These are phyloP conservation scores for Populus alba DNA, from an alignment of 345 rosid species.

Conservation along the genomic window DNA sequence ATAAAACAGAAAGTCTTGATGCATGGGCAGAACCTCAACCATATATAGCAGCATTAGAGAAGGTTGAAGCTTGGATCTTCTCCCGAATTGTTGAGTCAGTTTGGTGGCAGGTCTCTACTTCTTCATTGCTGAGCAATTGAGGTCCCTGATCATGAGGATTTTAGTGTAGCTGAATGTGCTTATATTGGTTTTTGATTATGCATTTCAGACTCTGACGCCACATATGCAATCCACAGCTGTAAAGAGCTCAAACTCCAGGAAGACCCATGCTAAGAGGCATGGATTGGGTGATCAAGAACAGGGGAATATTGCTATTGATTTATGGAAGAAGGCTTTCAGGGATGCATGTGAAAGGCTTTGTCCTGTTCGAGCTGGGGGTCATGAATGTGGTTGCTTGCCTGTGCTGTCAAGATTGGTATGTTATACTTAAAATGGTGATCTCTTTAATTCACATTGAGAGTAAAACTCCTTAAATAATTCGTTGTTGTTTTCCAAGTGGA, in stretches of 20 bases:
- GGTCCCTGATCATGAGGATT: background rate
- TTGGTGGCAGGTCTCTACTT: constrained; percentile 88
- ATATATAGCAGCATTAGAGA: constrained; percentile 61
- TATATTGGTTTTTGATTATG: constrained; percentile 8
- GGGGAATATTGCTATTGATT: constrained; percentile 65
- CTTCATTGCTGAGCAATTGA: background rate
- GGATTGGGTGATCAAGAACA: constrained; percentile 62
- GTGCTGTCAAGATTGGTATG: constrained; percentile 75
- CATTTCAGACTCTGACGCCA: constrained; percentile 72
- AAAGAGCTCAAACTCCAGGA: constrained; percentile 59
- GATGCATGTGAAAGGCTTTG: constrained; percentile 93
- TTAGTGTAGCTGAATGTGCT: background rate
- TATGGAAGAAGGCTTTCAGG: constrained; percentile 88
- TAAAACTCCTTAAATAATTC: background rate
- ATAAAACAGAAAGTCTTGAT: constrained; percentile 24
- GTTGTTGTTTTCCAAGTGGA: background rate
- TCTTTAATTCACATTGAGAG: background rate
- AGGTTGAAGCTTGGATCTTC: constrained; percentile 88
- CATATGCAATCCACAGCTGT: constrained; percentile 75
- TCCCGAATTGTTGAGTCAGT: constrained; percentile 75
- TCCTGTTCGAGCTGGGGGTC: constrained; percentile 76
- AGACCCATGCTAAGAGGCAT: constrained; percentile 44
- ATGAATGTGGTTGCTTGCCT: constrained; percentile 87
- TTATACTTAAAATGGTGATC: background rate
- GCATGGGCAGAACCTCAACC: constrained; percentile 69